Percentiles rank a stretch among this genome's conserved stretches.
These are phyloP conservation scores for Globisporangium ultimum DNA, from an alignment of 352 stramenopile species.

Conservation along the genomic window DNA sequence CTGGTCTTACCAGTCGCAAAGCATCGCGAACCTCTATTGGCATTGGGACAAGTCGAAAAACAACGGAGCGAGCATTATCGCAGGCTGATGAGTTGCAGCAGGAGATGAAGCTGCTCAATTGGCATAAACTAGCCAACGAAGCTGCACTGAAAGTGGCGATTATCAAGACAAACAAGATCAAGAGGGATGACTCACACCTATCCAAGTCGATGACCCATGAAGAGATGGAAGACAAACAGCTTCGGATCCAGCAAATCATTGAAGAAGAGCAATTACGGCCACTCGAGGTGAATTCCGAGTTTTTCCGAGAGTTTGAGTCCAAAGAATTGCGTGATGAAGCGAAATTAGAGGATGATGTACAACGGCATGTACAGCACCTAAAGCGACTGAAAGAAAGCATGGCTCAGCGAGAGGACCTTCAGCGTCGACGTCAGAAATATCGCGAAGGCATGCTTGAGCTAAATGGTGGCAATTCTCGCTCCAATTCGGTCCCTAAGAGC, in stretches of 20 bases:
- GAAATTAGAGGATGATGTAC: slow-evolving; percentile 83
- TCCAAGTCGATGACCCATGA: slow-evolving; percentile 36
- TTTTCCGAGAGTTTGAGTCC: slow-evolving; percentile 81
- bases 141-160: slow-evolving; percentile 89
- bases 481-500: slow-evolving; percentile 24
- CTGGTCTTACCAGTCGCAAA: not conserved
- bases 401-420: slow-evolving; percentile 55
- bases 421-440: slow-evolving; percentile 56
- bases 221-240: slow-evolving; percentile 80
- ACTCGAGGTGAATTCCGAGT: slow-evolving; percentile 87
- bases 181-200: slow-evolving; percentile 65
- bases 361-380: slow-evolving; percentile 86
- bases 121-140: slow-evolving; percentile 94
- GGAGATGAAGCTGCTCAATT: slow-evolving; percentile 94
- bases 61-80: slow-evolving; percentile 19
- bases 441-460: slow-evolving; percentile 59
- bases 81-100: slow-evolving; percentile 84
- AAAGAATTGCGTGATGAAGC: slow-evolving; percentile 58
- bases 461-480: slow-evolving; percentile 22
- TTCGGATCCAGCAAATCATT: slow-evolving; percentile 90
- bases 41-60: slow-evolving; percentile 10
- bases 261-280: slow-evolving; percentile 90
- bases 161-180: slow-evolving; percentile 88
- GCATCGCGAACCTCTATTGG: slow-evolving; percentile 1
- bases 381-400: slow-evolving; percentile 71